A percentile compares a stretch with the other conserved stretches of the same genome.
Conservation (phyloP, 2,329 filamentous ascomycete species). For the Leptodontidium sp. region DNA sequence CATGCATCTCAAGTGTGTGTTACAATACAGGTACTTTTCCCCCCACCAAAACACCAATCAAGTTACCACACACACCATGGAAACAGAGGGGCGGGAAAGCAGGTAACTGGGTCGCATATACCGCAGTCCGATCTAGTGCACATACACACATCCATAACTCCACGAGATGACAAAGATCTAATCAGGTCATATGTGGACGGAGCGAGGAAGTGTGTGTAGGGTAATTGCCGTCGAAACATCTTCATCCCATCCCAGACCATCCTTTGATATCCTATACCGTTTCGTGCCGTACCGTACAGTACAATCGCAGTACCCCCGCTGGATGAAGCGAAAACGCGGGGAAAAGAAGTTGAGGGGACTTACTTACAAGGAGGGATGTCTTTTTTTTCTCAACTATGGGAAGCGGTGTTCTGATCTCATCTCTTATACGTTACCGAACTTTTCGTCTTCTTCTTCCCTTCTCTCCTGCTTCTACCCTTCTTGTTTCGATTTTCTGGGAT, state of each 20-base stretch:
- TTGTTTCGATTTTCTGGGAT: background rate
- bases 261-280: background rate
- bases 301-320: slow-evolving; percentile 4
- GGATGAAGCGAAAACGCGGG: slow-evolving; percentile 16
- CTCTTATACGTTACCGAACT: slow-evolving; percentile 10
- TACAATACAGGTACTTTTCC: background rate
- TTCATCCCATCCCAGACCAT: no score
- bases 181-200: slow-evolving; percentile 11
- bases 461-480: background rate
- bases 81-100: background rate
- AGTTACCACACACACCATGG: background rate
- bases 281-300: background rate
- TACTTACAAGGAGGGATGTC: background rate
- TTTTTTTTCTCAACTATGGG: background rate
- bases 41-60: slow-evolving; percentile 1
- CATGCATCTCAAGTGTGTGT: background rate
- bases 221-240: background rate
- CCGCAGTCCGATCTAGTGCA: background rate
- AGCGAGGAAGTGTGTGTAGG: slow-evolving; percentile 5
- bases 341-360: background rate
- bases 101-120: slow-evolving; percentile 16
- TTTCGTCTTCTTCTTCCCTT: background rate
- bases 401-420: background rate
- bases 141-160: background rate
- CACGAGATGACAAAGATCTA: slow-evolving; percentile 3